A percentile compares a stretch with the other conserved stretches of the same genome.
phyloP scores from a whole-genome alignment of 768 basidiomycete species.

The Lyophyllum decastes region DNA sequence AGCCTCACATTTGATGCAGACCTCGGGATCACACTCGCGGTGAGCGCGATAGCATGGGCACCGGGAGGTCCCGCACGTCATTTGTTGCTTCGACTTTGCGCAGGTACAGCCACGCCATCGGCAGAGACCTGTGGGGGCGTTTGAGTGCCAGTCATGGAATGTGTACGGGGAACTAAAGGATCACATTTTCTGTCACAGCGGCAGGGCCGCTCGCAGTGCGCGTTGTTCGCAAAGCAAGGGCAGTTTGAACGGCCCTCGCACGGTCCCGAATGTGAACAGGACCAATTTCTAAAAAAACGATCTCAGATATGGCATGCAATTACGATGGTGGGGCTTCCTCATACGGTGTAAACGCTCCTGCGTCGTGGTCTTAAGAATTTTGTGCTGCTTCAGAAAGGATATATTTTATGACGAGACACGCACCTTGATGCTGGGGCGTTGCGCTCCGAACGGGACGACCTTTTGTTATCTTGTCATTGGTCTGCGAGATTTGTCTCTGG shows the following conservation, averaged over 20 bases:
- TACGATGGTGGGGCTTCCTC: not conserved
- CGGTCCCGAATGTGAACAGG: slow-evolving; percentile 59
- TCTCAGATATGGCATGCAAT: not conserved
- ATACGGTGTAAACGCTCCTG: slow-evolving; percentile 28
- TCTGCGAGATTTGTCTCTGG: slow-evolving; percentile 15
- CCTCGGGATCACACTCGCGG: slow-evolving; percentile 70
- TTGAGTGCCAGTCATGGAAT: not conserved
- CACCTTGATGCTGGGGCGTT: slow-evolving; percentile 14
- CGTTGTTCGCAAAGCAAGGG: slow-evolving; percentile 47
- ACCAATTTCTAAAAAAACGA: slow-evolving; percentile 43
- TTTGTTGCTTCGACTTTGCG: slow-evolving; percentile 19
- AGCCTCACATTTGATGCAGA: slow-evolving; percentile 55
- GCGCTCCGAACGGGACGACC: not conserved
- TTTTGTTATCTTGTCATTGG: slow-evolving; percentile 4
- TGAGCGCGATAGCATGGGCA: slow-evolving; percentile 54
- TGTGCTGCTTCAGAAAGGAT: not conserved
- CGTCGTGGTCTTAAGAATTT: slow-evolving; percentile 15
- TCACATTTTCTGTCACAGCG: slow-evolving; percentile 52
- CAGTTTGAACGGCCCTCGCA: slow-evolving; percentile 48
- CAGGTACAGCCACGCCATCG: slow-evolving; percentile 63
- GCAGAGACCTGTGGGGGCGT: slow-evolving; percentile 44
- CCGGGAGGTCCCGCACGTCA: slow-evolving; percentile 35
- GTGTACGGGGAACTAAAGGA: slow-evolving; percentile 24
- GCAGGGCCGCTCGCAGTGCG: slow-evolving; percentile 60
- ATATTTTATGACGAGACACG: not conserved